Percentiles rank a stretch among this genome's conserved stretches.
phyloP scores from a whole-genome alignment of 2,329 filamentous ascomycete species.

The Elsinoe perseae region DNA sequence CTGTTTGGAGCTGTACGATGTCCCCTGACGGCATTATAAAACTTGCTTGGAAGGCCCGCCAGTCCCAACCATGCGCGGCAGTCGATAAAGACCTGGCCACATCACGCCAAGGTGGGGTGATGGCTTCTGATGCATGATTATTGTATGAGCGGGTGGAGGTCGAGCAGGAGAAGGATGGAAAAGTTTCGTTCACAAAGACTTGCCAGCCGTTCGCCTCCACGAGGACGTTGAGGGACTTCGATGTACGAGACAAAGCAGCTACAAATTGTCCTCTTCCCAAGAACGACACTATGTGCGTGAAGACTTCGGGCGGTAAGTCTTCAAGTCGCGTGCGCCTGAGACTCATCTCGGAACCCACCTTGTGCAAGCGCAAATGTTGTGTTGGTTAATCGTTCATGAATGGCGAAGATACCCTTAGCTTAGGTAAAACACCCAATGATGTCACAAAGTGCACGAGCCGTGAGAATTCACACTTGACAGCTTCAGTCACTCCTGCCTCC shows the following conservation, averaged over 20 bases:
- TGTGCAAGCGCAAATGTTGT: too few species aligned
- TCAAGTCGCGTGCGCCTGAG: conserved; percentile 19
- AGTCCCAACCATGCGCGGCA: conserved; percentile 50
- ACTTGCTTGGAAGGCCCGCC: conserved; percentile 48
- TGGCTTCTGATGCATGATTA: too few species aligned
- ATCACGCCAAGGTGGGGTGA: conserved; percentile 40
- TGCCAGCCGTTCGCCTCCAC: conserved; percentile 43
- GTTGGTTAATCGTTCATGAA: too few species aligned
- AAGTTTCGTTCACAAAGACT: conserved; percentile 41
- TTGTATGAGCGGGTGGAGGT: not conserved
- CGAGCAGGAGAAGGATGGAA: conserved; percentile 33
- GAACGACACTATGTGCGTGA: conserved; percentile 31
- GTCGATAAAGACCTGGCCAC: conserved; percentile 49
- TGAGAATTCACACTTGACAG: too few species aligned
- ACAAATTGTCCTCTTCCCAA: conserved; percentile 42
- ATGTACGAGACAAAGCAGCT: conserved; percentile 39
- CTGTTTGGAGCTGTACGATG: conserved; percentile 23
- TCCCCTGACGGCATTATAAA: conserved; percentile 40
- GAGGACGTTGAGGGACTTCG: conserved; percentile 38
- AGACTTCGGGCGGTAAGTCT: conserved; percentile 34
- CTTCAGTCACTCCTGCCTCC: too few species aligned
- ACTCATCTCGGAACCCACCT: conserved; percentile 23
- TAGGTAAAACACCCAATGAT: too few species aligned
- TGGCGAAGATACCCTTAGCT: too few species aligned
- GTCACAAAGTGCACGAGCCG: too few species aligned